Evolutionary conservation across 148 eudicot species (phyloP).

Genomic region (Vaccinium darrowii): DNA sequence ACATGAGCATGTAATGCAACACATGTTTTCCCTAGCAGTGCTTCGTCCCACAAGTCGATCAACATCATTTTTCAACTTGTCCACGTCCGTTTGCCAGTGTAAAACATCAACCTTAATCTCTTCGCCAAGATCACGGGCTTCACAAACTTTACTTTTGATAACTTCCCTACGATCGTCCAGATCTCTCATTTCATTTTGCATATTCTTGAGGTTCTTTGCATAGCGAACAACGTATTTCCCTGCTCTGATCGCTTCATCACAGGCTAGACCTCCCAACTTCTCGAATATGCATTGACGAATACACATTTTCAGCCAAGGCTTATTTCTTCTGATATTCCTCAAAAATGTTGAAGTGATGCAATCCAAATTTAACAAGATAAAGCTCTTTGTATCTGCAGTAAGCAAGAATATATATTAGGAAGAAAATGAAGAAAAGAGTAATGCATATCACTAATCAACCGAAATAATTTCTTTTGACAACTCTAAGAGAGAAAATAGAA

Average conservation of each 20-base stretch:
- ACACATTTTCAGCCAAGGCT: not conserved
- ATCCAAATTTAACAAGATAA: not conserved
- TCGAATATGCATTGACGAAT: not conserved
- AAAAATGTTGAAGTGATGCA: not conserved
- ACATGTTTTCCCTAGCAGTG: not conserved
- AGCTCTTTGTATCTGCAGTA: not conserved
- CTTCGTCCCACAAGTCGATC: not conserved
- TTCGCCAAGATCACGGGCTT: not conserved
- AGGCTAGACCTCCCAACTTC: not conserved
- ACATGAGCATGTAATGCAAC: not conserved
- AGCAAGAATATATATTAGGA: not conserved
- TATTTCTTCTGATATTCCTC: not conserved
- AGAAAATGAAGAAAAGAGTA: too few species aligned
- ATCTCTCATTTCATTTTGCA: not conserved
- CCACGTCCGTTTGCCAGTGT: not conserved
- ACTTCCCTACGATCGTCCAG: rapidly evolving
- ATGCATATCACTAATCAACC: too few species aligned
- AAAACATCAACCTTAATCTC: not conserved
- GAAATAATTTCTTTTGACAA: too few species aligned
- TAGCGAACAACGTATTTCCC: not conserved
- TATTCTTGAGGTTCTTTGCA: not conserved
- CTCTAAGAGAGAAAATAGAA: too few species aligned
- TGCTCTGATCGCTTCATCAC: not conserved
- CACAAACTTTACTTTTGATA: not conserved
- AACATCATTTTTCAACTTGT: not conserved